A percentile compares a stretch with the other conserved stretches of the same genome.
Evolutionary conservation across 192 early-diverging fungal species (phyloP).

Genomic region (Chytriomyces confervae): DNA sequence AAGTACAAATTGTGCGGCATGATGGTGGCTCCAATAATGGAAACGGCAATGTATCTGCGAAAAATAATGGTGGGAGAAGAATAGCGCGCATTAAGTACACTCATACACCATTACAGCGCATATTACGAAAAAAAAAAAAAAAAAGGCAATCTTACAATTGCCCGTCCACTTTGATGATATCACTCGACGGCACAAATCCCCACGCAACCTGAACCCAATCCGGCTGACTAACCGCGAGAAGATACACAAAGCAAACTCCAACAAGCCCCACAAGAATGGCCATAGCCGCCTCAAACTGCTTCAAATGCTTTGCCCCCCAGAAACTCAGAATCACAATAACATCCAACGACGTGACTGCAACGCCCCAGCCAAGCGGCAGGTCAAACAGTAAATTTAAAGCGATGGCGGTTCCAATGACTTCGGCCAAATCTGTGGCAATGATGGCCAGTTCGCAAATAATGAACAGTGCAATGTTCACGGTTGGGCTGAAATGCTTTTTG

Average conservation of each 20-base stretch:
- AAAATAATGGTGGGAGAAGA: background rate
- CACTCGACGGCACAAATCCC: conserved; percentile 62
- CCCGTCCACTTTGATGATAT: conserved; percentile 61
- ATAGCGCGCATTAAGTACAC: too few species aligned
- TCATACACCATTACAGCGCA: conserved; percentile 69
- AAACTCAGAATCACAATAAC: conserved; percentile 72
- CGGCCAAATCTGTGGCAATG: conserved; percentile 80
- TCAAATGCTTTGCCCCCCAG: conserved; percentile 63
- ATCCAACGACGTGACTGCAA: conserved; percentile 73
- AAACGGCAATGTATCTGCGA: conserved; percentile 66
- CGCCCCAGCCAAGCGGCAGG: conserved; percentile 72
- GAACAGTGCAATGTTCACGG: conserved; percentile 69
- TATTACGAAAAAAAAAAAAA: conserved; percentile 13
- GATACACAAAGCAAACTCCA: conserved; percentile 69
- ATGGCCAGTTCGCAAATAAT: conserved; percentile 76
- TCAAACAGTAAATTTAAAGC: conserved; percentile 76
- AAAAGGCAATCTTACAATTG: conserved; percentile 34
- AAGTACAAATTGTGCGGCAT: conserved; percentile 90
- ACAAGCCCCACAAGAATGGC: conserved; percentile 65
- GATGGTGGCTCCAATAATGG: conserved; percentile 80
- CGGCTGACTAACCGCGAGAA: conserved; percentile 66
- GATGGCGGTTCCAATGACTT: conserved; percentile 86
- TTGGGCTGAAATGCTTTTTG: conserved; percentile 58
- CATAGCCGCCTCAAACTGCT: conserved; percentile 70
- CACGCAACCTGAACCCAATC: conserved; percentile 61